Base-by-base conservation (phyloP, 23 red algal species). In the Pyropia yezoensis region DNA sequence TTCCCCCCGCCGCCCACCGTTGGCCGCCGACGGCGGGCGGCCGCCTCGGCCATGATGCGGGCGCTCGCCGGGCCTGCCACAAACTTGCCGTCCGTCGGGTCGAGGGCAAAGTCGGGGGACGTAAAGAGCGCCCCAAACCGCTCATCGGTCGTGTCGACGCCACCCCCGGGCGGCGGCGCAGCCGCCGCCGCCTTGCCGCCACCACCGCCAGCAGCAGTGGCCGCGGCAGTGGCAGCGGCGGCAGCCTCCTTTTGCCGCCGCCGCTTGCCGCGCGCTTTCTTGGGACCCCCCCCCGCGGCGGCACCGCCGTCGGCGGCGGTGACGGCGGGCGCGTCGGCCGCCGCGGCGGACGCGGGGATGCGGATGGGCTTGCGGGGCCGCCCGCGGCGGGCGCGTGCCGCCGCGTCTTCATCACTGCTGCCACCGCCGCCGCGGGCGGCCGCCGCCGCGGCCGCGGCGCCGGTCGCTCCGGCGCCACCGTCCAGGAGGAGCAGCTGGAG, bases 41-140 rank as follows among this genome's bases (percentile, higher is more conserved):
- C 39, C 11, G 39, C 39, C 39, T 47, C 39, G 39, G 39, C 39
- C 39, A 47, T 47, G 11, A 47, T 47, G 39, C 39, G 39, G 39
- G 23, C 65, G 27, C 49, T 54, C 39, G 39, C 39, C 39, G 39
- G 39, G 4, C 39, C 39, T 8, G 39, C 39, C 39, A 47, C 50
- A 47, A 87, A 98, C 57, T 86, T 84, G 9, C 80, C 74, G 61
- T 98, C 75, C 13, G 94, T 98, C 22, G 86, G 94, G 61, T 98
- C 94, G 13, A 98, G 74, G 23, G 85, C 86, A 65, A 66, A 98
- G 54, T 91, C 69, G 76, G 82, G 86, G n/a, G 85, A 82, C 5
- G 26, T 65, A 52, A 78, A 91, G 27, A 98, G 33, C 52, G 75
- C 74, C 12, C 71, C 72, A 75, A 98, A 98, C 9, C 94, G 94